Evolutionary conservation across 139 green algal species (phyloP), one percentile per base, ranked within the genome.

Genomic region (Deuterostichococcus epilithicus): DNA sequence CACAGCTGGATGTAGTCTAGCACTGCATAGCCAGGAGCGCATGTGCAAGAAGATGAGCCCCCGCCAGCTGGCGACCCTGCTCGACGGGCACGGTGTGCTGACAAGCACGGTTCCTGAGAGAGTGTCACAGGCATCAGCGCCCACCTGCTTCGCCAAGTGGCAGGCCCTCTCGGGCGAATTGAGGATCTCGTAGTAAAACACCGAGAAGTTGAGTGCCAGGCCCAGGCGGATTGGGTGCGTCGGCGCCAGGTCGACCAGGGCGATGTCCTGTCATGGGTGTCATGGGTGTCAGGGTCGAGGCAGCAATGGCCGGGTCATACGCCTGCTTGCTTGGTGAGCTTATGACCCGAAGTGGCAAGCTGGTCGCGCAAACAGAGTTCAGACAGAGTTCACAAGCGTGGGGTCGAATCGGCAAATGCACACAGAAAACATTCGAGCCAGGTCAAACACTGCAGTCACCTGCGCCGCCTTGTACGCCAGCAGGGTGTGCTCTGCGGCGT

Each of bases 121-220:
- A n/a, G n/a, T n/a, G n/a, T n/a, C n/a, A n/a, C n/a, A n/a, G n/a
- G n/a, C n/a, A 13, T 52, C 10, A 52, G 8, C 13, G 42, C 65
- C 26, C 67, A 94, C 90, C 90, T 98, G 92, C 91, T 99, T 99
- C 5, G 95, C 95, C 74, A 99, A 86, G 77, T 96, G 86, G 90
- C 95, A 99, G 20, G 95, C 95, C 44, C 91, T 88, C 88, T 99
- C 96, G 20, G 96, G 96, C 23, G 94, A 97, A 90, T 99, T 99
- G 44, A 99, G 82, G 81, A 99, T 98, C 85, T 99, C 96, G 72
- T 99, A 99, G 89, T 99, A 99, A 85, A 99, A 99, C 15, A 99
- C 96, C 20, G 93, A 98, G 88, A 99, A 99, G 90, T 99, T 99
- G 59, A 99, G 90, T 10, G 96, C 96, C 73, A 99, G 89, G 66